phyloP scores from a whole-genome alignment of 805 yeast genomes.

The Tetrapisispora taiwanensis region DNA sequence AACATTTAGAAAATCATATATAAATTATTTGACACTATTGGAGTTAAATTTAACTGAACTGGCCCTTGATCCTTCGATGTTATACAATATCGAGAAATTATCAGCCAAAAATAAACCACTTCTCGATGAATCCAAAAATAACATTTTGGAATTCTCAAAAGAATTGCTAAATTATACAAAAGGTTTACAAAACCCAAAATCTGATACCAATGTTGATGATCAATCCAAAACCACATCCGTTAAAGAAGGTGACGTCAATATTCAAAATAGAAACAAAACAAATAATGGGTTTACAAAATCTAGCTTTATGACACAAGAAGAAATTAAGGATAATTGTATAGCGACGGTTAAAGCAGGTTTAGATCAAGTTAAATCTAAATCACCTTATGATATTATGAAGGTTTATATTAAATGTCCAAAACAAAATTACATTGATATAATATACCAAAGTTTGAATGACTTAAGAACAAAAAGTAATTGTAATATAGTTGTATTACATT shows the following conservation, averaged over 20 bases:
- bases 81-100: conserved; percentile 13
- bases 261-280: neutral
- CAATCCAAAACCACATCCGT: neutral
- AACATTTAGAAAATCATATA: conserved; percentile 7
- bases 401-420: conserved; percentile 26
- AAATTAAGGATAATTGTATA: conserved; percentile 24
- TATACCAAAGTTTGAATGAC: conserved; percentile 23
- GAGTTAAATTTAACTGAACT: conserved; percentile 9
- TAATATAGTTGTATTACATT: conserved; percentile 25
- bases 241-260: neutral
- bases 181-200: neutral
- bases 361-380: conserved; percentile 18
- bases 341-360: conserved; percentile 21
- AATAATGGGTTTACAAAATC: conserved; percentile 2
- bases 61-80: conserved; percentile 9
- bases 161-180: conserved; percentile 8
- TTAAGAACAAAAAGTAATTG: conserved; percentile 26
- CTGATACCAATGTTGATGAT: neutral
- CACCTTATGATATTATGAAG: conserved; percentile 27
- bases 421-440: conserved; percentile 20
- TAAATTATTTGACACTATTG: conserved; percentile 2
- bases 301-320: conserved; percentile 21
- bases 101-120: conserved; percentile 10
- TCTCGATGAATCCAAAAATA: conserved; percentile 10
- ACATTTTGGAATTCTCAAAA: conserved; percentile 6